phyloP scores from a whole-genome alignment of 202 grass and related monocot genomes.

The Setaria viridis region DNA sequence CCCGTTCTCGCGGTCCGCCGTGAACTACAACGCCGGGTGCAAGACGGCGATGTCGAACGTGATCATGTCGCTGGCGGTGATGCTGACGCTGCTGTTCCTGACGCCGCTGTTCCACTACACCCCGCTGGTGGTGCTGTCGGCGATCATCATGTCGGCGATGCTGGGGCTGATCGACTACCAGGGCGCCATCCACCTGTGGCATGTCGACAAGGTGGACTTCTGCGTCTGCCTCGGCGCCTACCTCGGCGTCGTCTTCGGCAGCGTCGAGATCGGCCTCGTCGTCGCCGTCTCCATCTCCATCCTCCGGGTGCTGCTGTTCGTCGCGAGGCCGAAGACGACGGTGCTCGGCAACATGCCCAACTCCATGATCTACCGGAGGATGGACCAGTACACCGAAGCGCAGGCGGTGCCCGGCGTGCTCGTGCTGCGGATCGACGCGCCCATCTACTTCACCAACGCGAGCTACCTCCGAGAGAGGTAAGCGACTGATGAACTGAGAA shows the following conservation, averaged over 20 bases:
- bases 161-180: conserved; percentile 85
- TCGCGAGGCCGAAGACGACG: conserved; percentile 77
- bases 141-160: conserved; percentile 91
- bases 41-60: conserved; percentile 96
- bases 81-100: conserved; percentile 81
- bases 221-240: conserved; percentile 84
- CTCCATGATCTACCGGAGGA: conserved; percentile 71
- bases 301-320: conserved; percentile 72
- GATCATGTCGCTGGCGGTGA: conserved; percentile 79
- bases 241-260: conserved; percentile 89
- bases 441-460: conserved; percentile 91
- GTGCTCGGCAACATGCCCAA: conserved; percentile 86
- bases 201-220: conserved; percentile 91
- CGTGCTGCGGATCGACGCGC: conserved; percentile 81
- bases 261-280: conserved; percentile 73
- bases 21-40: conserved; percentile 95
- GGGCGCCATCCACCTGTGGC: conserved; percentile 76
- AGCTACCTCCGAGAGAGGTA: conserved; percentile 93
- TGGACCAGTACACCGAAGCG: conserved; percentile 80
- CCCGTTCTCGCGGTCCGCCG: conserved; percentile 84
- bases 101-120: conserved; percentile 97
- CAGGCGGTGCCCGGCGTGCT: conserved; percentile 70
- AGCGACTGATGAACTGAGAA: not conserved
- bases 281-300: conserved; percentile 67
- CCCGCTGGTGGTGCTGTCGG: conserved; percentile 82